A percentile compares a stretch with the other conserved stretches of the same genome.
Evolutionary conservation across 345 rosid species (phyloP).

Genomic region (Eucalyptus erythrocorys): DNA sequence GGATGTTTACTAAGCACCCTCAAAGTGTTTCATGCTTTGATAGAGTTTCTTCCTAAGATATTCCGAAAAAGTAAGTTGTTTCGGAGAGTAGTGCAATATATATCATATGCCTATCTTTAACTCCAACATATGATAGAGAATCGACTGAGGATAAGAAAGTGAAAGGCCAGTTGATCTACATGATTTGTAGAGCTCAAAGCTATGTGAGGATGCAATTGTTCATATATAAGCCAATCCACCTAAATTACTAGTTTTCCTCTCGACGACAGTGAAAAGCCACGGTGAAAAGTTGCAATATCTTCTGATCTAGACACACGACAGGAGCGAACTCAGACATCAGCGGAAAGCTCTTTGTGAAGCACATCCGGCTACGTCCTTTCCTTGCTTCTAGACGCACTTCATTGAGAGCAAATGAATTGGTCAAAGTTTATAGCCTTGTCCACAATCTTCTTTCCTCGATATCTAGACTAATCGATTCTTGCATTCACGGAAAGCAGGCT

Average conservation of each 20-base stretch:
- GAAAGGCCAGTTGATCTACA: neutral
- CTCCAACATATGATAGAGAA: neutral
- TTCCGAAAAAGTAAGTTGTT: neutral
- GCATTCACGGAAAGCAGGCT: neutral
- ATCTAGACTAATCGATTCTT: neutral
- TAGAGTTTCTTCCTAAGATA: neutral
- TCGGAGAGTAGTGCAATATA: fast-evolving
- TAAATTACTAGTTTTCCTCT: neutral
- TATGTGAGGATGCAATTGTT: too few species aligned
- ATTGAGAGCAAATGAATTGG: neutral
- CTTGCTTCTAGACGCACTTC: neutral
- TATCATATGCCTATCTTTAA: neutral
- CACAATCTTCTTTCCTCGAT: neutral
- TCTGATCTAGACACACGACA: neutral
- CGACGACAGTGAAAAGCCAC: neutral
- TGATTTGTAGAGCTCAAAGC: too few species aligned
- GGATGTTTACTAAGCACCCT: fast-evolving
- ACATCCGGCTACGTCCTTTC: neutral
- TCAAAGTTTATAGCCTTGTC: neutral
- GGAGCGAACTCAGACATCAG: neutral
- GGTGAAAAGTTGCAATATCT: neutral
- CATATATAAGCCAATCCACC: too few species aligned
- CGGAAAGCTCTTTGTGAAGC: neutral
- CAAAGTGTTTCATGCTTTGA: neutral
- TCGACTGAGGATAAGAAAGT: neutral